Conservation (phyloP, 1,139 yeast genomes). For the Yamadazyma pseudoaaseri region DNA sequence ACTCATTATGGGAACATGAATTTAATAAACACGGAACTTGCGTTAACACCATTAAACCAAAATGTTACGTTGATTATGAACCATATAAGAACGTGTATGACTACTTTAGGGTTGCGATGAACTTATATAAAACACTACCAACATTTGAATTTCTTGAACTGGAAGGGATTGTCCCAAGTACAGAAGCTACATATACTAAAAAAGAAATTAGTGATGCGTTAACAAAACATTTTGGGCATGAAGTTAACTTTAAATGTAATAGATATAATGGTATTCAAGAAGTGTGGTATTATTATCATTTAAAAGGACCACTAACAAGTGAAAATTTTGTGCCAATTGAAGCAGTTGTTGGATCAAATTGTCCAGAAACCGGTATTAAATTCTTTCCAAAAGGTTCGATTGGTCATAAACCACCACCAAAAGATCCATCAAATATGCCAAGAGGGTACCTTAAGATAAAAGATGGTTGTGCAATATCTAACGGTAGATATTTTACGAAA, state of each 20-base stretch:
- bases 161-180: constrained; percentile 71
- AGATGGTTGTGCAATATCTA: constrained; percentile 77
- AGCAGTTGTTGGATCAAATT: constrained; percentile 51
- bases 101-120: constrained; percentile 67
- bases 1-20: constrained; percentile 85
- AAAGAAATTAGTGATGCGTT: constrained; percentile 67
- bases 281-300: constrained; percentile 85
- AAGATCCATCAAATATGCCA: constrained; percentile 26
- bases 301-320: constrained; percentile 68
- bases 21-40: constrained; percentile 96
- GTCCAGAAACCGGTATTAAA: constrained; percentile 70
- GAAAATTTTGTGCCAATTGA: constrained; percentile 70
- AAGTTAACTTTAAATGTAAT: constrained; percentile 69
- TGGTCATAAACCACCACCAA: constrained; percentile 28
- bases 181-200: constrained; percentile 58
- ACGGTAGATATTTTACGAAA: constrained; percentile 77
- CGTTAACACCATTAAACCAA: constrained; percentile 72
- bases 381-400: constrained; percentile 66
- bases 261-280: constrained; percentile 68
- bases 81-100: constrained; percentile 66
- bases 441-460: constrained; percentile 53
- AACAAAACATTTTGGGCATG: constrained; percentile 53
- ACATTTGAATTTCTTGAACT: constrained; percentile 65
- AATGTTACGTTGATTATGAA: constrained; percentile 49
- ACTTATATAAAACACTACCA: constrained; percentile 62